Evolutionary conservation across 257 asterid genomes (phyloP).

Genomic region (Salvia rosmarinus): DNA sequence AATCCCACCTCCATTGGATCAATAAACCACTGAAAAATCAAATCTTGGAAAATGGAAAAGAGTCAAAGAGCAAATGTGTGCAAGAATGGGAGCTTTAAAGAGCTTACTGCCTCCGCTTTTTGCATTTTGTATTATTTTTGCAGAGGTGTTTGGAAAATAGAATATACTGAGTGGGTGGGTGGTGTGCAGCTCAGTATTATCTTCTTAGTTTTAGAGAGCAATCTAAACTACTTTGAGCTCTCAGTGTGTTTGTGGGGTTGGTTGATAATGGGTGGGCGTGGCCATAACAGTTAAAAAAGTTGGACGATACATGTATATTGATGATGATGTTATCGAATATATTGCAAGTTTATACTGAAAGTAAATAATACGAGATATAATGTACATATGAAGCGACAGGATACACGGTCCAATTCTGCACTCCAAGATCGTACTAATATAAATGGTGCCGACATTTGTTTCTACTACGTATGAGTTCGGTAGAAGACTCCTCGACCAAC

Average conservation of each 20-base stretch:
- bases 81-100: conserved; percentile 10
- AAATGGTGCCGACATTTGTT: too few relatives aligned
- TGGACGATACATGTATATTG: too few relatives aligned
- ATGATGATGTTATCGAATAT: too few relatives aligned
- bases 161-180: conserved; percentile 42
- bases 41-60: conserved; percentile 9
- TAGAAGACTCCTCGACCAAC: too few relatives aligned
- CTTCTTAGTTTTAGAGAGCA: conserved; percentile 9
- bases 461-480: too few relatives aligned
- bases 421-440: too few relatives aligned
- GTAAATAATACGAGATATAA: too few relatives aligned
- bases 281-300: not conserved
- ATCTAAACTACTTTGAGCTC: not conserved
- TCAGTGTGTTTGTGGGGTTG: conserved; percentile 42
- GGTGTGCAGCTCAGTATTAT: conserved; percentile 27
- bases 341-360: too few relatives aligned
- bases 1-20: conserved; percentile 41
- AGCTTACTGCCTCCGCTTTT: conserved; percentile 24
- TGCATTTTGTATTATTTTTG: conserved; percentile 27
- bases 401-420: too few relatives aligned
- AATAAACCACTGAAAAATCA: not conserved
- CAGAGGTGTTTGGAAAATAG: conserved; percentile 17
- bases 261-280: conserved; percentile 22
- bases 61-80: not conserved
- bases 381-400: too few relatives aligned